Base-by-base conservation (phyloP, 2,329 filamentous ascomycete species). In the Cylindrodendrum hubeiense region DNA sequence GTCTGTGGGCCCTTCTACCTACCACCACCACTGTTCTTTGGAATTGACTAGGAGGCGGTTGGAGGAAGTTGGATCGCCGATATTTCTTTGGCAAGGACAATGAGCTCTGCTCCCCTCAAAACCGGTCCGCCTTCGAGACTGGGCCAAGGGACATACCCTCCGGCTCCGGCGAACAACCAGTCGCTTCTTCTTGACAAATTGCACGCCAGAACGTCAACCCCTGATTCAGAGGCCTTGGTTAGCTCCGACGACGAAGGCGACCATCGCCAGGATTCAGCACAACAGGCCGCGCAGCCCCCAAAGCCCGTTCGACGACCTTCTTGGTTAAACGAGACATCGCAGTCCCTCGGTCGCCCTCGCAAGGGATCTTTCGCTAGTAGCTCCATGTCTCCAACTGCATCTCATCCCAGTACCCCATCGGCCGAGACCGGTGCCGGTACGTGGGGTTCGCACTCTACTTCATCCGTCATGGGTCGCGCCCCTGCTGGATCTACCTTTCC, bases 221-320 rank as follows among this genome's bases (percentile, higher is more conserved):
- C 95, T 22, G 96, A 98, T 77, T 98, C 95, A 4, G 95, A 98
- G 78, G 95, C 93, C 55, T 84, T 98, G 65, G 94, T 92, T 56
- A 98, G 95, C 71, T 98, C 95, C 13, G 96, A 98, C 79, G 96
- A 98, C 78, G 96, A 99, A 79, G 87, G 84, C 62, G 92, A 97
- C 66, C 86, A 89, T 76, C 85, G 87, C 70, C 85, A 88, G 71
- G 87, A 86, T 62, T 79, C 76, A 74, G 81, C 81, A 68, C 84
- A 85, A 73, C 81, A 80, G 73, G 77, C 77, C 65, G 75, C 78
- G 60, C 87, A 83, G 72, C 86, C 82, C 53, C 86, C 81, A 53
- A 93, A 90, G 73, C 88, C 91, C 50, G 87, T 86, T 26, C 89
- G 93, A 60, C 89, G 93, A 68, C 87, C 92, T 49, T 97, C 93